Evolutionary conservation across 306 rosid species (phyloP), one percentile per base, ranked within the genome.

Genomic region (Cucumis hystrix): DNA sequence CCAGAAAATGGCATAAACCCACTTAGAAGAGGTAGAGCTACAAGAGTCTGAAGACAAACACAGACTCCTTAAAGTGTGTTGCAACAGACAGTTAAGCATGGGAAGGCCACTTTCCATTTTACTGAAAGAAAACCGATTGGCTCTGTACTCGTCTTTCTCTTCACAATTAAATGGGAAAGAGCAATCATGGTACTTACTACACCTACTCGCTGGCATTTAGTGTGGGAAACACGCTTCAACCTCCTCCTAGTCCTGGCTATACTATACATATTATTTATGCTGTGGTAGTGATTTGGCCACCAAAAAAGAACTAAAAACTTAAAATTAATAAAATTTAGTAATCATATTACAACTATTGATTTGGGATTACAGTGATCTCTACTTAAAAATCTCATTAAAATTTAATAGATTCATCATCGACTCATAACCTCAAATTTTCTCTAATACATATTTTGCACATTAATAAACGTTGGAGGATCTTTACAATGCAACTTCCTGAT

Each of bases 1-100:
- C 98, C 97, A 93, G 74, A 91, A 93, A 55, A 93, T 89, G 35
- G 97, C 90, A 23, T 93, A 93, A 6, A 91, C 92, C 98, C 98
- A 93, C 80, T 89, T 93, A 35, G 98, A 88, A 80, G 95, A 83
- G 79, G 72, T 45, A 62, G 79, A 60, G 56, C 21, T 20, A 58
- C 91, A 84, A 56, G 90, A 87, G 77, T 76, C 85, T 6, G 93
- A 61, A 68, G 77, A 79, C 15, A 91, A 86, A 74, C 98, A 91
- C 1, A 89, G 66, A 83, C 78, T 85, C 80, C 90, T 89, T 43
- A 93, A 90, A 12, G 97, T 85, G 62, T 87, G 91, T 78, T 91
- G 98, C 79, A 93, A 79, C 80, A 93, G 93, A 81, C 85, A 89
- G 73, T 93, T 86, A 40, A 91, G 87, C 85, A 89, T 80, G 76